Conservation (phyloP, 176 grass and related monocot genomes). For the Eragrostis nindensis region DNA sequence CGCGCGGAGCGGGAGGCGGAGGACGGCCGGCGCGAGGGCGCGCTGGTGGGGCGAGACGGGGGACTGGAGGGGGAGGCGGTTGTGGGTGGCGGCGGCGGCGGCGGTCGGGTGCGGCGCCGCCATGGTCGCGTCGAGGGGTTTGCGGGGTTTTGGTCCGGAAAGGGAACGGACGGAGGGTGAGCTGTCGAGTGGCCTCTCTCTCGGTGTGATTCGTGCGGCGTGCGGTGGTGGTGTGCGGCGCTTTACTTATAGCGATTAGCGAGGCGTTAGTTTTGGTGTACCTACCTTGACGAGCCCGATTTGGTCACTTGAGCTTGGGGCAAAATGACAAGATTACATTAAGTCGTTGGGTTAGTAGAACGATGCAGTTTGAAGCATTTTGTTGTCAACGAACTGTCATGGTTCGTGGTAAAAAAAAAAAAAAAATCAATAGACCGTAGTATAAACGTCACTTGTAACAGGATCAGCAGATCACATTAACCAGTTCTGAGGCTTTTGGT, state of each 20-base stretch:
- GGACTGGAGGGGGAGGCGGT: slow-evolving; percentile 27
- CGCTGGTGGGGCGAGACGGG: slow-evolving; percentile 14
- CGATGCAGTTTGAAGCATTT: background rate
- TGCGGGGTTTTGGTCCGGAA: slow-evolving; percentile 17
- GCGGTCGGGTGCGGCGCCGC: slow-evolving; percentile 55
- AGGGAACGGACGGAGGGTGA: background rate
- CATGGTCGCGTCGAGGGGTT: slow-evolving; percentile 38
- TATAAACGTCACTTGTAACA: too few species aligned
- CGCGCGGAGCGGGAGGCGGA: slow-evolving; percentile 42
- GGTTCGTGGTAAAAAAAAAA: too few species aligned
- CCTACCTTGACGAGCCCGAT: slow-evolving; percentile 10
- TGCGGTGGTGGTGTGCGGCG: background rate
- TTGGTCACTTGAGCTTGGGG: background rate
- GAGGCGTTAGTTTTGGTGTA: background rate
- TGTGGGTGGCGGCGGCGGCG: slow-evolving; percentile 31
- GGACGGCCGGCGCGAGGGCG: background rate
- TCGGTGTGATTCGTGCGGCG: background rate
- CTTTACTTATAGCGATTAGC: slow-evolving; percentile 38
- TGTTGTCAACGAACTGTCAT: background rate
- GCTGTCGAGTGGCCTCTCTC: background rate
- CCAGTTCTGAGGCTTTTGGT: too few species aligned
- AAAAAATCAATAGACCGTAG: too few species aligned
- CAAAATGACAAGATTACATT: background rate
- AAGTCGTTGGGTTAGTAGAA: too few species aligned
- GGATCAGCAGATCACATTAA: too few species aligned